phyloP scores from a whole-genome alignment of 1,139 yeast species.

The Candida smagusa region DNA sequence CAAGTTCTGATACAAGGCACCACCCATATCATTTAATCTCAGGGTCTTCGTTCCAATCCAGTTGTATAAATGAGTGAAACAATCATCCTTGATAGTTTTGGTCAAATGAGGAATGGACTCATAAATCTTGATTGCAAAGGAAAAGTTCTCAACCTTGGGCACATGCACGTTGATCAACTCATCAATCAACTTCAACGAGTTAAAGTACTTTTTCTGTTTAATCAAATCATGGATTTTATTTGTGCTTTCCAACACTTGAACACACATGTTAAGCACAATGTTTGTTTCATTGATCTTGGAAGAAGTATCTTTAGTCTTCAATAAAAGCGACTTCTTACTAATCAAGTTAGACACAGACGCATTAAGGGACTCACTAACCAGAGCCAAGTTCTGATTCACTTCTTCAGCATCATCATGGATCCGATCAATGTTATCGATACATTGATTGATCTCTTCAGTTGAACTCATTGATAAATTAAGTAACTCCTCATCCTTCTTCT shows the following conservation, averaged over 20 bases:
- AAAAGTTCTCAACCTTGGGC: constrained; percentile 68
- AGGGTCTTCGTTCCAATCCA: constrained; percentile 65
- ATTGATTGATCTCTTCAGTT: constrained; percentile 53
- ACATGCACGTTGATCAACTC: constrained; percentile 66
- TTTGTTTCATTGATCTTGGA: constrained; percentile 63
- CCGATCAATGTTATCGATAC: constrained; percentile 53
- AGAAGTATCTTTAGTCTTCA: constrained; percentile 56
- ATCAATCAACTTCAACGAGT: constrained; percentile 80
- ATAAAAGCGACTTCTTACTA: constrained; percentile 51
- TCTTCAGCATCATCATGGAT: constrained; percentile 54
- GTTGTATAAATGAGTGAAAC: constrained; percentile 66
- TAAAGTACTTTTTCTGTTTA: constrained; percentile 71
- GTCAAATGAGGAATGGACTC: constrained; percentile 78
- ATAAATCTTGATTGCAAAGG: constrained; percentile 69
- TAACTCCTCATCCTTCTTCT: constrained; percentile 61
- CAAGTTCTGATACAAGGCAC: constrained; percentile 52
- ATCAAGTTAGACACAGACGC: constrained; percentile 64
- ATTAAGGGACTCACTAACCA: constrained; percentile 51
- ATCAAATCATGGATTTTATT: constrained; percentile 83
- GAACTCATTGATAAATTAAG: constrained; percentile 60
- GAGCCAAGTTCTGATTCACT: constrained; percentile 50
- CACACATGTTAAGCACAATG: constrained; percentile 60
- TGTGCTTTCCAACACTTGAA: constrained; percentile 81
- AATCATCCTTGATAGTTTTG: constrained; percentile 72
- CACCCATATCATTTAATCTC: constrained; percentile 60